phyloP scores from a whole-genome alignment of 352 stramenopile species.

The Globisporangium yorkense region DNA sequence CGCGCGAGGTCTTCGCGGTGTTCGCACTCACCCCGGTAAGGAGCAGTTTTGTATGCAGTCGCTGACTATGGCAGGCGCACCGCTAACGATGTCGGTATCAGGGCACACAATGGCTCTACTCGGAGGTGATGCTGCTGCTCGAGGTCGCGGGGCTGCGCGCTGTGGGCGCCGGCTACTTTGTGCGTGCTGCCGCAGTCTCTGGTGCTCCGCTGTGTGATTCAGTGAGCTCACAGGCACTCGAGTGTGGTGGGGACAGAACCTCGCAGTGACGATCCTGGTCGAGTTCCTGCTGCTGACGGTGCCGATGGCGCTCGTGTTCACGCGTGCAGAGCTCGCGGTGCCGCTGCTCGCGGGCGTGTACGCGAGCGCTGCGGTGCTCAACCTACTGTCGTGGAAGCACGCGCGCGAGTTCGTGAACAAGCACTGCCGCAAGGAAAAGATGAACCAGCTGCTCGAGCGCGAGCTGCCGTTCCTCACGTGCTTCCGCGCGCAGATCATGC shows the following conservation, averaged over 20 bases:
- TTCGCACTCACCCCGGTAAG: constrained; percentile 72
- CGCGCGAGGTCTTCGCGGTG: constrained; percentile 63
- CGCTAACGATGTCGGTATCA: constrained; percentile 8
- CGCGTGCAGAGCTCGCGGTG: constrained; percentile 47
- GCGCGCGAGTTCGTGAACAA: constrained; percentile 70
- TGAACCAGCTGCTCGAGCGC: constrained; percentile 64
- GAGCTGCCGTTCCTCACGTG: constrained; percentile 76
- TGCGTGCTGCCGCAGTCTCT: constrained; percentile 14
- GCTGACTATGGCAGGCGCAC: too few species aligned
- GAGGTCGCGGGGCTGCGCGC: constrained; percentile 58
- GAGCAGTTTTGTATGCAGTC: neutral
- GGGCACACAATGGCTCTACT: constrained; percentile 80
- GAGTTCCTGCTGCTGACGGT: constrained; percentile 67
- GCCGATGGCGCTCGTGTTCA: constrained; percentile 72
- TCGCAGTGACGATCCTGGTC: constrained; percentile 48
- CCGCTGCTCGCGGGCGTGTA: constrained; percentile 60
- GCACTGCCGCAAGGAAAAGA: constrained; percentile 77
- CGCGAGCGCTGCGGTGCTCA: constrained; percentile 37
- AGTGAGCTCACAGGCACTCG: neutral
- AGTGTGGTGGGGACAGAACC: constrained; percentile 19
- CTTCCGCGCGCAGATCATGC: constrained; percentile 78
- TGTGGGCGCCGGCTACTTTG: constrained; percentile 43
- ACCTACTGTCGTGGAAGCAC: constrained; percentile 62
- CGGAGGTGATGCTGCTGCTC: constrained; percentile 67
- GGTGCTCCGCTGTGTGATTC: neutral